Evolutionary conservation across 1,139 yeast genomes (phyloP).

Genomic region (Candida dubliniensis): DNA sequence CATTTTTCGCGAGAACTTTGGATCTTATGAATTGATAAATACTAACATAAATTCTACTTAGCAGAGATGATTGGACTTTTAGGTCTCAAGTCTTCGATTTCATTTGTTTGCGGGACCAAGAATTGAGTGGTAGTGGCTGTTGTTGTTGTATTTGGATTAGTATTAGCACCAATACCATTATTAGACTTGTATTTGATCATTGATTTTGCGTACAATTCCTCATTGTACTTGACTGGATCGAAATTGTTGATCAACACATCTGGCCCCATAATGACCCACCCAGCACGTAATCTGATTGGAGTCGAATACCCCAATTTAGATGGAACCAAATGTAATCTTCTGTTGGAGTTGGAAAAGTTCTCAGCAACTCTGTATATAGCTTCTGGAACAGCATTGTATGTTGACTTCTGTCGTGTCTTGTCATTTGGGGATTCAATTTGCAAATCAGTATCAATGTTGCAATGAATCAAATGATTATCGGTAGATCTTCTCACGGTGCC

Average conservation of each 20-base stretch:
- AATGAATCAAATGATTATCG: slow-evolving; percentile 82
- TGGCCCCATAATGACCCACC: slow-evolving; percentile 91
- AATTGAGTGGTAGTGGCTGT: slow-evolving; percentile 27
- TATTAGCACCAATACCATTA: not conserved
- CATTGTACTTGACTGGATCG: slow-evolving; percentile 32
- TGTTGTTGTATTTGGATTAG: too few relatives aligned
- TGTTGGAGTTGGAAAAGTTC: slow-evolving; percentile 78
- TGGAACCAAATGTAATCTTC: slow-evolving; percentile 84
- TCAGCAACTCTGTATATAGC: slow-evolving; percentile 83
- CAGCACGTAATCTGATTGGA: slow-evolving; percentile 73
- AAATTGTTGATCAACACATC: slow-evolving; percentile 77
- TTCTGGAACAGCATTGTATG: slow-evolving; percentile 58
- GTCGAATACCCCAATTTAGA: slow-evolving; percentile 57
- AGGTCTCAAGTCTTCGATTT: slow-evolving; percentile 80
- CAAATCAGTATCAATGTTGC: slow-evolving; percentile 88
- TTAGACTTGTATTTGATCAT: slow-evolving; percentile 28
- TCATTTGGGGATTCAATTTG: slow-evolving; percentile 48
- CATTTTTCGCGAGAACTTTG: too few relatives aligned
- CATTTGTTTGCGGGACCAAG: slow-evolving; percentile 63
- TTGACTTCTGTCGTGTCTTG: not conserved
- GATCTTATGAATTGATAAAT: not conserved
- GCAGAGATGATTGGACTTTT: slow-evolving; percentile 56
- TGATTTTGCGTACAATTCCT: slow-evolving; percentile 36
- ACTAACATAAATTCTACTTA: slow-evolving; percentile 6
- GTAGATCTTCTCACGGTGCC: slow-evolving; percentile 88